Conservation (phyloP, 75 land plant genomes). For the Gnetum montanum region DNA sequence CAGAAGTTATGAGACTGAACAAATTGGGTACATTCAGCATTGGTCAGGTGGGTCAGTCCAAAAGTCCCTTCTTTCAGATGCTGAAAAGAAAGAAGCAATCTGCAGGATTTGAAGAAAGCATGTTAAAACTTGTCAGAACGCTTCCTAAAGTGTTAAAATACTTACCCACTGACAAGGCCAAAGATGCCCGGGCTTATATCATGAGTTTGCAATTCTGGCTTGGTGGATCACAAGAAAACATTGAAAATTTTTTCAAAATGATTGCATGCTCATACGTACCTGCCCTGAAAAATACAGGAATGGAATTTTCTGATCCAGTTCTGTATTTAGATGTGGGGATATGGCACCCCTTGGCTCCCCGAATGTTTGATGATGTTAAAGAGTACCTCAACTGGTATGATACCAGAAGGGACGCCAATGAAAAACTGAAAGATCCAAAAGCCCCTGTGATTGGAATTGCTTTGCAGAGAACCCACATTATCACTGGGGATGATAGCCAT, state of each 20-base stretch:
- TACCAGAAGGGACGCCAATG: constrained; percentile 72
- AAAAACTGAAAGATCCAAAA: constrained; percentile 49
- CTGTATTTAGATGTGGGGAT: constrained; percentile 86
- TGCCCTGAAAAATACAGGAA: constrained; percentile 50
- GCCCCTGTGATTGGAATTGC: constrained; percentile 83
- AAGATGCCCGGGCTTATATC: constrained; percentile 90
- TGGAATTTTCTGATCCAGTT: constrained; percentile 83
- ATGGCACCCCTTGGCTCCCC: constrained; percentile 99
- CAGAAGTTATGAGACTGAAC: constrained; percentile 97
- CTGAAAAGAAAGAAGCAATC: constrained; percentile 74
- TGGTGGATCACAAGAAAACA: constrained; percentile 93
- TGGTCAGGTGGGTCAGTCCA: constrained; percentile 98
- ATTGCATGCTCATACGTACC: constrained; percentile 91
- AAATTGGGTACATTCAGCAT: constrained; percentile 93
- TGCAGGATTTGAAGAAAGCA: constrained; percentile 87
- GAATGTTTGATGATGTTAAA: constrained; percentile 95
- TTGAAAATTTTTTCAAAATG: constrained; percentile 91
- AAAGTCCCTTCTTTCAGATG: constrained; percentile 87
- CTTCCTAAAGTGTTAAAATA: constrained; percentile 97
- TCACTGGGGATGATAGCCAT: constrained; percentile 97
- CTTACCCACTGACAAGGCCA: constrained; percentile 95
- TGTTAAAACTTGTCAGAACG: constrained; percentile 94
- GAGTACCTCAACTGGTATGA: constrained; percentile 99
- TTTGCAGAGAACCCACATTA: constrained; percentile 93
- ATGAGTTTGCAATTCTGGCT: constrained; percentile 99